Base-by-base conservation (phyloP, 192 early-diverging fungal species). In the Coemansia sp. region DNA sequence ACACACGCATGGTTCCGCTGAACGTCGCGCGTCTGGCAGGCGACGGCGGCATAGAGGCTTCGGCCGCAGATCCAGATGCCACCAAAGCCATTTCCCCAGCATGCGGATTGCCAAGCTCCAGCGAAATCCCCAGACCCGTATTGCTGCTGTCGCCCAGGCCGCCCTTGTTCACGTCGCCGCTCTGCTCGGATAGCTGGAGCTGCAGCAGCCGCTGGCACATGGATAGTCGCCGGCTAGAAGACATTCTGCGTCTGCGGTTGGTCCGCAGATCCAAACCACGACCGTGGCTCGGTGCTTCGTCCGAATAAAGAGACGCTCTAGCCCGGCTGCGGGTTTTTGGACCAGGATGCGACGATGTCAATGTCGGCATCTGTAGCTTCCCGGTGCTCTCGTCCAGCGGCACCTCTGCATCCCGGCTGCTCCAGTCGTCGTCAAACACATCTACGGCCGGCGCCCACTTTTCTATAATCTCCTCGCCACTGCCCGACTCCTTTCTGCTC, bases 1-100 rank as follows among this genome's bases (percentile, higher is more conserved):
- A 73, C 66, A 77, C 80, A 3, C 80, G 80, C 72, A 83, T 83
- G 5, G 80, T 39, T 20, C 80, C 80, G 62, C 80, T 77, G 64
- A 83, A 72, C 39, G 72, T 58, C 9, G 80, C 68, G 34, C 71
- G 71, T 17, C 72, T 75, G 9, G 58, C 45, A 18, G 80, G 80
- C 8, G 72, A 70, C 20, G 75, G 58, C 14, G 80, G 72, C 52
- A 51, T 53, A 3, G 74, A 74, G 9, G 45, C 34, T 0, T 22
- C 57, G 55, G 66, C 22, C 43, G 36, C 32, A 14, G 43, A 34
- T 28, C 22, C 9, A 35, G 66, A 43, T 36, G 66, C 7, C 9
- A n/a, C 39, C 4, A 33, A 39, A 39, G 43, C 56, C 51, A 45
- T 32, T 8, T 48, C 14, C 17, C 45, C 45, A 15, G 45, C 45